A percentile compares a stretch with the other conserved stretches of the same genome.
Conservation (phyloP, 2,329 filamentous ascomycete species). For the Alternaria longipes region DNA sequence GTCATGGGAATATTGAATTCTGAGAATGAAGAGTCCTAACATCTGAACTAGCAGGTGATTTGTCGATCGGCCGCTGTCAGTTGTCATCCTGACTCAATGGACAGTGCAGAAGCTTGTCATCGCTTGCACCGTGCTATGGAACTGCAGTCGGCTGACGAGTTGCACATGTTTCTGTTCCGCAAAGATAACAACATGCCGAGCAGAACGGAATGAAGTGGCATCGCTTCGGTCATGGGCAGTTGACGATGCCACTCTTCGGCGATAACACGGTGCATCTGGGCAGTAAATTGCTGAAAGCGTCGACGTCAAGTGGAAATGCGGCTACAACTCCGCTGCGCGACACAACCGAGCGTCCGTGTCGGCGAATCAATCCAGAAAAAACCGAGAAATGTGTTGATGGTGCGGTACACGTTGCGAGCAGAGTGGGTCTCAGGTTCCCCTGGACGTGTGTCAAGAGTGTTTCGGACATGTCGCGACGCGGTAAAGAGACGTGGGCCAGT, state of each 20-base stretch:
- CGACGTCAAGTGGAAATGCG: slow-evolving; percentile 16
- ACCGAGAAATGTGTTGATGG: slow-evolving; percentile 30
- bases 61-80: slow-evolving; percentile 27
- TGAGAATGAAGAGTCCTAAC: background rate
- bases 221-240: slow-evolving; percentile 6
- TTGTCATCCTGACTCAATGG: slow-evolving; percentile 31
- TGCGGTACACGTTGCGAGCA: slow-evolving; percentile 34
- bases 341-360: slow-evolving; percentile 10
- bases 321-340: slow-evolving; percentile 17
- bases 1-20: slow-evolving; percentile 2
- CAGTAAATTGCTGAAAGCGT: slow-evolving; percentile 14
- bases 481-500: slow-evolving; percentile 21
- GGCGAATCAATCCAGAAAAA: slow-evolving; percentile 30
- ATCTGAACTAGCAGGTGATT: slow-evolving; percentile 5
- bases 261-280: slow-evolving; percentile 12
- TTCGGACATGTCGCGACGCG: slow-evolving; percentile 37
- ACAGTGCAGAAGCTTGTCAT: slow-evolving; percentile 11
- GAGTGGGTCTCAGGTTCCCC: slow-evolving; percentile 28
- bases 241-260: slow-evolving; percentile 14
- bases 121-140: slow-evolving; percentile 1
- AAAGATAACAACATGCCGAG: background rate
- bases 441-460: slow-evolving; percentile 38
- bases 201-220: slow-evolving; percentile 9
- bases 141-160: background rate
- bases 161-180: background rate